Percentiles rank a stretch among this genome's conserved stretches.
Conservation (phyloP, 306 rosid genomes). For the Cucurbita pepo region DNA sequence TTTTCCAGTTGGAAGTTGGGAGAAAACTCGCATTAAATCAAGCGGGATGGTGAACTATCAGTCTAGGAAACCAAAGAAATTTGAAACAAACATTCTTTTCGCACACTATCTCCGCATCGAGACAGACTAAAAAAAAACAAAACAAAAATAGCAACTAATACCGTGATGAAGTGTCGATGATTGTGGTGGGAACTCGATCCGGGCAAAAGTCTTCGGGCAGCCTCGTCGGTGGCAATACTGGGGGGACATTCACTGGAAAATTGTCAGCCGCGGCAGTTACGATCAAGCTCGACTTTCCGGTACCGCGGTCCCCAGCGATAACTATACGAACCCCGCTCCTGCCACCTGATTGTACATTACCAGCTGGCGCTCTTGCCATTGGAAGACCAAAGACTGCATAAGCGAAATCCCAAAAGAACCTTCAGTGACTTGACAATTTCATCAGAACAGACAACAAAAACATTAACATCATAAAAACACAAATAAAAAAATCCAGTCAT, state of each 20-base stretch:
- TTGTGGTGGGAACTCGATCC: slow-evolving; percentile 76
- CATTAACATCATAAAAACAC: neutral
- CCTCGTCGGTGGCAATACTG: slow-evolving; percentile 69
- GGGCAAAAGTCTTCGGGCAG: slow-evolving; percentile 82
- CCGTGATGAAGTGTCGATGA: slow-evolving; percentile 92
- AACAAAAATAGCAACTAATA: slow-evolving; percentile 2
- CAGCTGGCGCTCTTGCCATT: slow-evolving; percentile 54
- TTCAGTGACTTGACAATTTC: slow-evolving; percentile 6
- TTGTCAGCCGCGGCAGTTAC: slow-evolving; percentile 73
- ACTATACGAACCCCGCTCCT: slow-evolving; percentile 70
- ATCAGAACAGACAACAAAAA: neutral
- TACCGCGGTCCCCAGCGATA: slow-evolving; percentile 74
- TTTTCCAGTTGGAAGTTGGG: neutral
- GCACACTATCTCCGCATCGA: neutral
- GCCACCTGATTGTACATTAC: slow-evolving; percentile 31
- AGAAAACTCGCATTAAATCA: neutral
- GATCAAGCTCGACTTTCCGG: slow-evolving; percentile 90
- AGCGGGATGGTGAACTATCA: neutral
- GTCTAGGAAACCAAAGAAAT: neutral
- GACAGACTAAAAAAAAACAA: neutral
- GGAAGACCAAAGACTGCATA: slow-evolving; percentile 11
- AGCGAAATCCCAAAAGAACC: slow-evolving; percentile 11
- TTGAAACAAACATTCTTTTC: neutral
- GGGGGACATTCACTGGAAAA: slow-evolving; percentile 65
- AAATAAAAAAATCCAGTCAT: neutral